Evolutionary conservation across 1,284 basidiomycete genomes (phyloP), one percentile per base, ranked within the genome.

Genomic region (Naganishia sp.): DNA sequence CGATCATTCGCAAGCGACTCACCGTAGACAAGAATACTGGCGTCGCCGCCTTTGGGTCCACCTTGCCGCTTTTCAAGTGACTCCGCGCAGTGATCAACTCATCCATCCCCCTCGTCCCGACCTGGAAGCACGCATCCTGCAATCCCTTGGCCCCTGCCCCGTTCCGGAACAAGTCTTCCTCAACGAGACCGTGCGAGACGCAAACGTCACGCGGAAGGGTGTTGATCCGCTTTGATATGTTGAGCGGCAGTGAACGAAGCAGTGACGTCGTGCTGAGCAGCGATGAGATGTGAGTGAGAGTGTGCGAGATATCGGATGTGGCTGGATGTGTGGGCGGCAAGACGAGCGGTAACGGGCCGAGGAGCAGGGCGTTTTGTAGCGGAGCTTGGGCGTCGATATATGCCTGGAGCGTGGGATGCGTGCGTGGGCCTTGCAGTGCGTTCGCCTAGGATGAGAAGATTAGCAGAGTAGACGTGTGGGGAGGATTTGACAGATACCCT

Each of bases 101-200:
- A 80, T 95, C 92, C 81, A 95, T 93, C 46, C 92, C 94, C 21
- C 90, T 80, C 11, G 89, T 91, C 18, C 94, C 94, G 75, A 95
- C 88, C 74, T 93, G 90, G 75, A 88, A 96, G 42, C 92, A 88
- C 0, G 92, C 92, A 67, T 85, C 84, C 50, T 73, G 74, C 10
- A 82, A 60, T 0, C 81, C 81, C 11, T 74, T 71, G 3, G 89
- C 90, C 21, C 82, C 77, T 10, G 84, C 83, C 1, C 90, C 89
- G 49, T 83, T 82, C 41, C 90, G 83, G 76, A 93, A 88, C 11
- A 96, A 87, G 32, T 93, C 89, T 76, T 96, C 92, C 76, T 95
- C 91, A 53, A 85, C 86, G 13, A 96, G 87, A 9, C 86, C 84
- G 73, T 93, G 87, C 69, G 85, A 87, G 49, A 88, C 87, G 11